Base-by-base conservation (phyloP, 768 basidiomycete species). In the Clitopilus passeckerianus region DNA sequence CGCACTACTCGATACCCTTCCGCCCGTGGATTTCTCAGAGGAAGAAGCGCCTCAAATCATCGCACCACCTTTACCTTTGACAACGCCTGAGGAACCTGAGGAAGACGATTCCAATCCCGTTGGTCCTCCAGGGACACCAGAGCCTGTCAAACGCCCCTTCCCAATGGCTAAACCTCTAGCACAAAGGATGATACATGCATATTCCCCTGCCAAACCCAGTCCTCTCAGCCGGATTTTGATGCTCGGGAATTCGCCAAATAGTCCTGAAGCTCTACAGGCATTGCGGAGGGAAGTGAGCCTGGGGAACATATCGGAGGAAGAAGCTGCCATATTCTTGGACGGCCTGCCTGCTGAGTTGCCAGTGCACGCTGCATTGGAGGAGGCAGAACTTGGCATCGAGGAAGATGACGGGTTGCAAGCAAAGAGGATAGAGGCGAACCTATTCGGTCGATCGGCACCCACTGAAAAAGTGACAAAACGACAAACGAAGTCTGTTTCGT, bases 131-230 rank as follows among this genome's bases (percentile, higher is more conserved):
- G 63, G 66, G 5, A 73, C 71, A n/a, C 72, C 76, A 12, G 71
- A 73, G 16, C 61, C 70, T 6, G 61, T 64, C n/a, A 75, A 71
- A 24, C 77, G 70, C n/a, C 77, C 82, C 1, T 90, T 88, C 73
- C 88, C 88, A 0, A 74, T 87, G 50, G 87, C 89, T 1, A 91
- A 89, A 65, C 89, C 90, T 10, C 74, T 86, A 54, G 86, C 83
- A 1, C 72, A 77, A 57, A 84, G 80, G 58, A 89, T 90, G 86
- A 77, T 82, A 4, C 91, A 93, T 62, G 89, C 90, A 0, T 93
- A 93, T 62, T 92, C 91, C 0, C 91, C 91, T 27, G 86, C 77
- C 1, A 87, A 85, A 68, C 91, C 91, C 0, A 91, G 89, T 62
- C 91, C 91, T 1, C 77, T 93, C 33, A 91, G 89, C 60, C 82